Percentiles rank a stretch among this genome's conserved stretches.
Conservation (phyloP, 148 eudicot genomes). For the Polygonum maritimum region DNA sequence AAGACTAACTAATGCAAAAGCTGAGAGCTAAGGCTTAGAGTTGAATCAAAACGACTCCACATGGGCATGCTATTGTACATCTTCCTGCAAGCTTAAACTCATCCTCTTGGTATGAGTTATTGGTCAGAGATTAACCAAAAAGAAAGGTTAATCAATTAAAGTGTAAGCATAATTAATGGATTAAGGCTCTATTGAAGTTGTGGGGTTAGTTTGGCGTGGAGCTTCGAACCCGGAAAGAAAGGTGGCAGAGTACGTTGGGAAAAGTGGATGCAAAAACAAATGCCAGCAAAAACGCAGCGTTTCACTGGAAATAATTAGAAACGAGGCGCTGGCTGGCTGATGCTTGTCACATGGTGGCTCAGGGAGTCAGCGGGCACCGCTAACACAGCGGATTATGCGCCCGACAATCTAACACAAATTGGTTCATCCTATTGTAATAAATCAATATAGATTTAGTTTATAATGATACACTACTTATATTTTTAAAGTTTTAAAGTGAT, state of each 20-base stretch:
- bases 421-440: too few species aligned
- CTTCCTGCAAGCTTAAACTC: background rate
- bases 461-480: too few species aligned
- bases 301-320: background rate
- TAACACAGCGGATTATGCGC: too few species aligned
- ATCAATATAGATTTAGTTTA: too few species aligned
- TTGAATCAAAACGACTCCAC: background rate
- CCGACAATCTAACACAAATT: too few species aligned
- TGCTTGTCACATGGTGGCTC: background rate
- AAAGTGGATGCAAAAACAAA: background rate
- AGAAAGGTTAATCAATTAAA: too few species aligned
- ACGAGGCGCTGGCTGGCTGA: background rate
- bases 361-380: too few species aligned
- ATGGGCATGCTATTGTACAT: background rate
- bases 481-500: too few species aligned
- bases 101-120: background rate
- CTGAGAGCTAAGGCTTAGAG: background rate
- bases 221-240: conserved; percentile 1
- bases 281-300: background rate
- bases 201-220: background rate
- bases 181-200: too few species aligned
- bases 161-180: too few species aligned
- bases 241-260: background rate
- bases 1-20: background rate
- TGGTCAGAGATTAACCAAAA: background rate